Evolutionary conservation across 192 early-diverging fungal genomes (phyloP), one percentile per base, ranked within the genome.

Genomic region (Podila verticillata): DNA sequence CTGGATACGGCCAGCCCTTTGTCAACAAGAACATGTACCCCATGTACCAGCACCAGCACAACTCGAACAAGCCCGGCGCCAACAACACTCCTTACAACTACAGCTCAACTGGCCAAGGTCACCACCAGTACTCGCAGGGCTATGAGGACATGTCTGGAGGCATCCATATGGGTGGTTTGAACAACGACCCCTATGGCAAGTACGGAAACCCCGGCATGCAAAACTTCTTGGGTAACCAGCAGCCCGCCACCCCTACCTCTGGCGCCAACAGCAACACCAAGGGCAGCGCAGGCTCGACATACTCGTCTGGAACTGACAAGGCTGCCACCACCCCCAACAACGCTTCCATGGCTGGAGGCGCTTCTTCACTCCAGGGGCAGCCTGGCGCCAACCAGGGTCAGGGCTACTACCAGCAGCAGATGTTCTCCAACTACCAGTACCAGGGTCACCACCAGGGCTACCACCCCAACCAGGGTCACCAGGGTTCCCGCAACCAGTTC

Each of bases 21-120:
- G 88, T 95, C 81, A 95, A 94, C 86, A 96, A 97, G 88, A 89
- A 85, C 35, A 91, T 95, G 87, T 97, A 96, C 66, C 94, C 94
- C 20, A 92, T 93, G 90, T 95, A 96, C 39, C 70, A 72, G 34
- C 56, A 66, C 48, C 81, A 84, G 57, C 74, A 75, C 2, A 82
- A 84, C 66, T 73, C 84, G 31, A 81, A 36, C 65, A 87, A 89
- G 66, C 84, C 85, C 62, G 77, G 82, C 24, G 70, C 81, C 61
- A 73, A 65, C 61, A 66, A 48, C 82, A 74, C 85, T 24, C 73
- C 86, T 26, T 84, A 83, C 65, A 68, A 63, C 61, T 73, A 73
- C 65, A 63, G 63, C 71, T 32, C 84, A 49, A 66, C 65, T 34
- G 79, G 58, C 54, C 79, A 81, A 54, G 64, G 65, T 19, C 72